Evolutionary conservation across 2,329 filamentous ascomycete species (phyloP).

Genomic region (Fusarium sp.): DNA sequence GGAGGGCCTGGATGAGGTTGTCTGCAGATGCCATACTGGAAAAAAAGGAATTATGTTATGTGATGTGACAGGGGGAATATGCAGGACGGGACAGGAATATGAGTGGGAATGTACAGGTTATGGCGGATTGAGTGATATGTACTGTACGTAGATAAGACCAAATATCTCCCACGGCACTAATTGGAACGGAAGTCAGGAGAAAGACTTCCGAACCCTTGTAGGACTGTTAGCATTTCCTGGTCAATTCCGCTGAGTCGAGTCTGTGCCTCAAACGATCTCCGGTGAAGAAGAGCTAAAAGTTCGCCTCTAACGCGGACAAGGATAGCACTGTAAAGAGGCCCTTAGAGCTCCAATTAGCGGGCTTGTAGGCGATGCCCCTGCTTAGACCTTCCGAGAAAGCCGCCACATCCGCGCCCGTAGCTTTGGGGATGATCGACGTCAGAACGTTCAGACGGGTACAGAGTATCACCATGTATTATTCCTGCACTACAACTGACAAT

Average conservation of each 20-base stretch:
- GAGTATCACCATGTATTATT: neutral
- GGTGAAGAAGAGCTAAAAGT: neutral
- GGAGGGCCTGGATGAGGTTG: constrained; percentile 41
- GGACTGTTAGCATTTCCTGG: neutral
- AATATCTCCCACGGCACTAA: neutral
- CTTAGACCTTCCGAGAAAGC: neutral
- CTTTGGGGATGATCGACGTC: neutral
- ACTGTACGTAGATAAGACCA: neutral
- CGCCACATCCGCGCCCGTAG: neutral
- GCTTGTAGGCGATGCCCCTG: neutral
- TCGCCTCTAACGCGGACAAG: neutral
- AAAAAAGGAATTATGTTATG: neutral
- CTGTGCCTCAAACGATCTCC: neutral
- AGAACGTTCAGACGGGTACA: neutral
- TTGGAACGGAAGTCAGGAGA: neutral
- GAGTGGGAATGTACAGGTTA: neutral
- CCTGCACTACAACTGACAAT: too few species aligned
- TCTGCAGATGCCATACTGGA: constrained; percentile 43
- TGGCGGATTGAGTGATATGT: neutral
- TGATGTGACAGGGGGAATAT: neutral
- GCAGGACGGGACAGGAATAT: neutral
- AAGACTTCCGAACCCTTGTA: neutral
- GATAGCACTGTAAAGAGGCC: neutral
- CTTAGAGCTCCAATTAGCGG: neutral
- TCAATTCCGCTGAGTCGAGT: neutral